Percentiles rank a stretch among this genome's conserved stretches.
Evolutionary conservation across 306 rosid species (phyloP).

Genomic region (Gillenia trifoliata): DNA sequence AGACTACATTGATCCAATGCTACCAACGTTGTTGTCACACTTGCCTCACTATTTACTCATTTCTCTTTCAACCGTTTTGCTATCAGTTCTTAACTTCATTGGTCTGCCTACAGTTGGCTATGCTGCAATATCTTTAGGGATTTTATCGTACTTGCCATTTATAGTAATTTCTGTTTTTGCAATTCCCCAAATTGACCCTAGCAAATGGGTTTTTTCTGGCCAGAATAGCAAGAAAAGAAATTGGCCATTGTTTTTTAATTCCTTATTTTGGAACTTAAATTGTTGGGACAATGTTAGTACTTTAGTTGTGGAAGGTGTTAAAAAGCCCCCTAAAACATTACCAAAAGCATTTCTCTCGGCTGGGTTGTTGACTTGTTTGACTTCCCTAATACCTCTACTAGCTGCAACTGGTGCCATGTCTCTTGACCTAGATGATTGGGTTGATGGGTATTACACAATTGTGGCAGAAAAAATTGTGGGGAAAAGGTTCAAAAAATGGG

Average conservation of each 20-base stretch:
- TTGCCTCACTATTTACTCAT: conserved; percentile 28
- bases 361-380: conserved; percentile 47
- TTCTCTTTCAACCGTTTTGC: conserved; percentile 28
- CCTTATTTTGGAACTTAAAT: conserved; percentile 67
- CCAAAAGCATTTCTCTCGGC: conserved; percentile 52
- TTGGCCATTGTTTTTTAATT: conserved; percentile 47
- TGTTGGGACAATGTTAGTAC: conserved; percentile 76
- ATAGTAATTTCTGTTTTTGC: conserved; percentile 36
- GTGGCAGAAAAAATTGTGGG: conserved; percentile 58
- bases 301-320: conserved; percentile 53
- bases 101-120: conserved; percentile 57
- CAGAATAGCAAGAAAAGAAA: conserved; percentile 39
- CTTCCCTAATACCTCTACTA: conserved; percentile 42
- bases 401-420: conserved; percentile 44
- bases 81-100: conserved; percentile 48
- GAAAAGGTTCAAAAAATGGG: conserved; percentile 41
- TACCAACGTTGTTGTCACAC: conserved; percentile 33
- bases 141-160: conserved; percentile 55
- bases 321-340: conserved; percentile 39
- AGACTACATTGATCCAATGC: conserved; percentile 34
- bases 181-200: conserved; percentile 51
- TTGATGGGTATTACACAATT: conserved; percentile 36
- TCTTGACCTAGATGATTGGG: conserved; percentile 39
- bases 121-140: conserved; percentile 42
- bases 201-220: conserved; percentile 42